Evolutionary conservation across 495 filamentous ascomycete species (phyloP).

Genomic region (Daldinia loculata): DNA sequence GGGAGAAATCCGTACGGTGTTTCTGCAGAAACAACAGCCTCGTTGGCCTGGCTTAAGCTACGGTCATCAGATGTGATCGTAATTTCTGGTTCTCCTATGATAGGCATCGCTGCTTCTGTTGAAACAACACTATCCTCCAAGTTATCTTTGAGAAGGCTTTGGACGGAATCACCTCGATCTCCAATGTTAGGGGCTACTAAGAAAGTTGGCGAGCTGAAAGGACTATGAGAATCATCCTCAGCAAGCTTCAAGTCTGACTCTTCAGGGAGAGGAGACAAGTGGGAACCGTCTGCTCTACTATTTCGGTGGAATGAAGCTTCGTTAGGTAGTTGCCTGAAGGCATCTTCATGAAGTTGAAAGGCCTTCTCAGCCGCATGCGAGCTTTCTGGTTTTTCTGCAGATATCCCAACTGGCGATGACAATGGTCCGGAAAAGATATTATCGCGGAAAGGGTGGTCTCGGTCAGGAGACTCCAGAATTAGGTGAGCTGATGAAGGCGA

Average conservation of each 20-base stretch:
- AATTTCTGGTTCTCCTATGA: constrained; percentile 38
- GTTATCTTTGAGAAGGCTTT: constrained; percentile 7
- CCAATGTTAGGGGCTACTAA: background rate
- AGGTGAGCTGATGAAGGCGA: constrained; percentile 6
- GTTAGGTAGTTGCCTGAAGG: background rate
- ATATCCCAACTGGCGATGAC: background rate
- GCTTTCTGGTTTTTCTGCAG: background rate
- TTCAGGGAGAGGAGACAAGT: constrained; percentile 20
- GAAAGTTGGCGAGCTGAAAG: constrained; percentile 14
- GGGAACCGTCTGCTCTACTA: constrained; percentile 13
- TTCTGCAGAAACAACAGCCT: constrained; percentile 2
- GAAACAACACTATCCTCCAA: constrained; percentile 8
- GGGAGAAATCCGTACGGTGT: constrained; percentile 5
- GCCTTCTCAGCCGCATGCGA: background rate
- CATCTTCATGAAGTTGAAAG: background rate
- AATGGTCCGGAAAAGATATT: background rate
- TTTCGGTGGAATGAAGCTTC: constrained; percentile 6
- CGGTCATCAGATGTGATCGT: constrained; percentile 38
- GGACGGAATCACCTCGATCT: background rate
- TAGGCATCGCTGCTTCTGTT: constrained; percentile 20
- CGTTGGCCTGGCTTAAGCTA: constrained; percentile 6
- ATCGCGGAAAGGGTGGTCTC: constrained; percentile 7
- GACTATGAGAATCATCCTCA: background rate
- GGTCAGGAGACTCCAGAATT: constrained; percentile 14
- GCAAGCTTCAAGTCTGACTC: background rate